Percentiles rank a stretch among this genome's conserved stretches.
These are phyloP conservation scores for Stipa capillata DNA, from an alignment of 176 grass and related monocot genomes.

Conservation along the genomic window DNA sequence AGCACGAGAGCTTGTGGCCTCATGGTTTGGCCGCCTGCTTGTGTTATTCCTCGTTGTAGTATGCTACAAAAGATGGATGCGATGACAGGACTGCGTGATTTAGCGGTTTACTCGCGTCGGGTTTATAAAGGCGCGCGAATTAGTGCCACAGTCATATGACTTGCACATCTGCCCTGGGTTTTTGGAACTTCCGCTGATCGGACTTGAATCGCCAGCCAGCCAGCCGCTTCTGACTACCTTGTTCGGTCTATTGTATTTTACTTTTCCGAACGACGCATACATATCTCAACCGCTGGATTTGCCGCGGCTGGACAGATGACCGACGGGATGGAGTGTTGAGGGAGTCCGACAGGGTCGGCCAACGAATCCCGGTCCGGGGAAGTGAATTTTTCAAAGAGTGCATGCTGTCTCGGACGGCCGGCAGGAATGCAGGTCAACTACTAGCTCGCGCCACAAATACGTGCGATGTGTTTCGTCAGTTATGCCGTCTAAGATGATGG, in stretches of 20 bases:
- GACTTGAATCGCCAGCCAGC: background rate
- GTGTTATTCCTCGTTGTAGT: background rate
- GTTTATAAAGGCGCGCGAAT: background rate
- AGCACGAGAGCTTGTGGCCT: background rate
- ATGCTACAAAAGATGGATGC: too few species aligned
- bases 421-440: too few species aligned
- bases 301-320: background rate
- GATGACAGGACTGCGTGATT: background rate
- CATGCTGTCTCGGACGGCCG: background rate
- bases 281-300: background rate
- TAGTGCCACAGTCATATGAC: too few species aligned
- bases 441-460: too few species aligned
- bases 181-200: background rate
- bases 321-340: background rate
- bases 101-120: background rate
- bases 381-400: background rate
- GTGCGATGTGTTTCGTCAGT: too few species aligned
- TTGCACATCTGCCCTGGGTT: too few species aligned
- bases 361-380: background rate
- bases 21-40: background rate
- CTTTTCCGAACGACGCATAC: background rate
- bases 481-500: too few species aligned
- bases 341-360: background rate
- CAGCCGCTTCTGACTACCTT: conserved; percentile 9
- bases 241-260: background rate